Evolutionary conservation across 257 asterid genomes (phyloP).

Genomic region (Perilla frutescens): DNA sequence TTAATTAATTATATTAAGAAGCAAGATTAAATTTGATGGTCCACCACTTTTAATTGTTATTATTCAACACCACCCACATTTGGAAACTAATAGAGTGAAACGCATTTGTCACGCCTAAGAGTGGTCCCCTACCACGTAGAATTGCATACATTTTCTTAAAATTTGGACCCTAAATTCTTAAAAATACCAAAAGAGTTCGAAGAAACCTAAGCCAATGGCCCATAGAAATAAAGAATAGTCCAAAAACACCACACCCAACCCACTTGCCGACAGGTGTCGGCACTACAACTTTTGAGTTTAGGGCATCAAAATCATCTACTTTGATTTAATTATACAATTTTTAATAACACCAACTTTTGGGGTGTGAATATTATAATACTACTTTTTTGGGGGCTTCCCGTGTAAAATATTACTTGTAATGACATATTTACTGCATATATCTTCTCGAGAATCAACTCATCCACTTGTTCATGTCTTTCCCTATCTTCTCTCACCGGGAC

Average conservation of each 20-base stretch:
- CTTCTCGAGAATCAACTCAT: conserved; percentile 40
- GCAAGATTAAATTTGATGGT: not conserved
- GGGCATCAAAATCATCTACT: conserved; percentile 38
- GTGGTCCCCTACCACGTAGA: conserved; percentile 59
- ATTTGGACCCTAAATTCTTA: conserved; percentile 37
- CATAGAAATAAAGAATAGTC: not conserved
- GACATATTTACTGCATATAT: conserved; percentile 31
- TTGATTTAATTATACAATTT: not conserved
- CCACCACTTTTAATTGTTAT: conserved; percentile 8
- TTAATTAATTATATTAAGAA: not conserved
- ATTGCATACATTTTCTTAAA: conserved; percentile 42
- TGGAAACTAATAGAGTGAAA: conserved; percentile 33
- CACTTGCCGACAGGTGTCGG: conserved; percentile 62
- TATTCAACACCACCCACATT: conserved; percentile 31
- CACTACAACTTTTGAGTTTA: conserved; percentile 35
- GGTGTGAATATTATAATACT: conserved; percentile 31
- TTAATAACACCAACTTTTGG: conserved; percentile 30
- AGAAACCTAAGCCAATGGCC: conserved; percentile 38
- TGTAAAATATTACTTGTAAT: conserved; percentile 13
- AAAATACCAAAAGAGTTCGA: conserved; percentile 40
- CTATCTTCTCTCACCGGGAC: conserved; percentile 53
- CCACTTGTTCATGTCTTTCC: conserved; percentile 33
- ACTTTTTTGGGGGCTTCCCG: conserved; percentile 23
- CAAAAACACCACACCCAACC: conserved; percentile 35
- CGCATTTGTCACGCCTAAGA: conserved; percentile 29